phyloP scores from a whole-genome alignment of 2,329 filamentous ascomycete genomes.

The Samsoniella hepiali region DNA sequence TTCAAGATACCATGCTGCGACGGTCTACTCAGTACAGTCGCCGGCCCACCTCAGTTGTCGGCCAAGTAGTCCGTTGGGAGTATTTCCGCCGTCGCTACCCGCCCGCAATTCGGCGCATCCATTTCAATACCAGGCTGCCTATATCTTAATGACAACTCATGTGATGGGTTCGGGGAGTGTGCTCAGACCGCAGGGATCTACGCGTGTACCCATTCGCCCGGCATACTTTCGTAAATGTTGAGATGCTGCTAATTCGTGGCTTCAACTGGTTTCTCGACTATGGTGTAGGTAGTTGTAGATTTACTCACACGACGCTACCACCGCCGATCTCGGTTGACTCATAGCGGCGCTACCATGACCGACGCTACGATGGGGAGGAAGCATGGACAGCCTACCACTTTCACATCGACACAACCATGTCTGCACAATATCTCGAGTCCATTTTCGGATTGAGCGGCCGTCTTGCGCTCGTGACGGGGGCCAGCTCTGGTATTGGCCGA shows the following conservation, averaged over 20 bases:
- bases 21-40: not conserved
- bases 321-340: slow-evolving; percentile 3
- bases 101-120: not conserved
- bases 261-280: not conserved
- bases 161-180: slow-evolving; percentile 2
- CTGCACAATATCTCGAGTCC: slow-evolving; percentile 26
- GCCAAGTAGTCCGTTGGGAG: not conserved
- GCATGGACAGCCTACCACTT: not conserved
- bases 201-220: no score
- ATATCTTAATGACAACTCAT: not conserved
- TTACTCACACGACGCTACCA: not conserved
- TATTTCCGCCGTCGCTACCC: not conserved
- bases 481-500: slow-evolving; percentile 35
- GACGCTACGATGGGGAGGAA: not conserved
- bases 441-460: slow-evolving; percentile 31
- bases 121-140: not conserved
- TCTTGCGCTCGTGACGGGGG: slow-evolving; percentile 32
- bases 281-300: no score
- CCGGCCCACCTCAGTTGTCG: not conserved
- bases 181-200: not conserved
- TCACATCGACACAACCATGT: not conserved
- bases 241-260: not conserved
- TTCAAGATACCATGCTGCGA: not conserved
- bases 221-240: not conserved
- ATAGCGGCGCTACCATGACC: not conserved